Evolutionary conservation across 2,329 filamentous ascomycete genomes (phyloP).

Genomic region (Coniochaeta sp.): DNA sequence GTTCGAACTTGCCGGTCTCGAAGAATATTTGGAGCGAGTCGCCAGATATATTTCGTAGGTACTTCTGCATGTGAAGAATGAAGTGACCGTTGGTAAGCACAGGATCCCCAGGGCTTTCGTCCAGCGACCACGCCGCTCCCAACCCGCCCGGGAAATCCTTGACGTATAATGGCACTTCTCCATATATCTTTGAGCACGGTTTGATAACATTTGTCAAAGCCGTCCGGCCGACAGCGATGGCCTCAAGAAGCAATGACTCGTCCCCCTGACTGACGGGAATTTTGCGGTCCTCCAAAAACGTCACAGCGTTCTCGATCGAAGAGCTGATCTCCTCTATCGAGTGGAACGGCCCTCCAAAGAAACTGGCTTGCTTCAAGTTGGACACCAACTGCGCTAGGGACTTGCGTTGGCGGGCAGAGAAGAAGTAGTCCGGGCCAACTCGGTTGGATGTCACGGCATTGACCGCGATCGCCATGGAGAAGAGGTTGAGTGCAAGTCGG

Average conservation of each 20-base stretch:
- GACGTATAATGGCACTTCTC: constrained; percentile 73
- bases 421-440: constrained; percentile 80
- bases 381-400: constrained; percentile 61
- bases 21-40: constrained; percentile 40
- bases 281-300: constrained; percentile 58
- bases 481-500: constrained; percentile 74
- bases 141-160: constrained; percentile 57
- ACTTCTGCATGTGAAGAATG: constrained; percentile 44
- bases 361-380: constrained; percentile 77
- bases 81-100: constrained; percentile 44
- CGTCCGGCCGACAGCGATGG: constrained; percentile 56
- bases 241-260: constrained; percentile 49
- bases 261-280: constrained; percentile 57
- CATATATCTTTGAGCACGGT: constrained; percentile 57
- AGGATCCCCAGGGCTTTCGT: constrained; percentile 39
- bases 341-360: constrained; percentile 78
- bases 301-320: constrained; percentile 58
- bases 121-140: constrained; percentile 62
- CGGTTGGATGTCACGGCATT: constrained; percentile 87
- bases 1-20: constrained; percentile 34
- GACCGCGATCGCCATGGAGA: constrained; percentile 74
- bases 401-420: constrained; percentile 67
- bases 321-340: constrained; percentile 53
- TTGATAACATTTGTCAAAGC: constrained; percentile 58
- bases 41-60: constrained; percentile 37